Base-by-base conservation (phyloP, 805 yeast species). In the Wickerhamiella azyma region DNA sequence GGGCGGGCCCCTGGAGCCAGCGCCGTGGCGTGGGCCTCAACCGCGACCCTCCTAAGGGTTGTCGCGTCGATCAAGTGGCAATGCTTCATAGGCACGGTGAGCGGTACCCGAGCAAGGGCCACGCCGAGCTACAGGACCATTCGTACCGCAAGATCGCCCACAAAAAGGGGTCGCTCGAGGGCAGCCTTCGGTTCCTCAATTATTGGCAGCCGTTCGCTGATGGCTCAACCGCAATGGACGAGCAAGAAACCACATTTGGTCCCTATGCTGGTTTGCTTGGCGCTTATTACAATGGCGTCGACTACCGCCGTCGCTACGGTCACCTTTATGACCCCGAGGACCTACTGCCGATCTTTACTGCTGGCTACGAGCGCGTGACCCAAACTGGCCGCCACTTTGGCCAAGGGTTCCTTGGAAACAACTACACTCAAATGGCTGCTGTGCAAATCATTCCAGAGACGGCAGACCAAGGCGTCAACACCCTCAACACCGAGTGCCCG, bases 31-130 rank as follows among this genome's bases (percentile, higher is more conserved):
- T 55, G 49, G 81, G 82, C 10, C 70, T 77, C 37, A 63, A 67
- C 39, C 65, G 74, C 33, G 75, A 71, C 19, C 60, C 71, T 1
- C 83, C 83, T 9, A 58, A 52, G 1, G 67, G 67, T 26, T 75
- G 81, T 57, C 53, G 59, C 0, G 65, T 75, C 39, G 75, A 74
- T 49, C 81, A 76, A 55, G 80, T 74, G 8, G 73, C 72, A 51
- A 56, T 71, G 52, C 53, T 71, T 32, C 63, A 67, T 48, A 67
- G 82, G 51, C 82, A 77, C 50, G 81, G 81, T 13, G 82, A 75
- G 56, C 65, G 82, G 43, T 76, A 64, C 56, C 77, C 74, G 13
- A 62, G 66, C 9, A 36, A 16, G 39, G 30, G 45, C 26, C 50
- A 40, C 39, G 50, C 44, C 41, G 38, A 40, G 35, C 7, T 18